phyloP scores from a whole-genome alignment of 345 rosid species.

The Capsella bursapastoris region DNA sequence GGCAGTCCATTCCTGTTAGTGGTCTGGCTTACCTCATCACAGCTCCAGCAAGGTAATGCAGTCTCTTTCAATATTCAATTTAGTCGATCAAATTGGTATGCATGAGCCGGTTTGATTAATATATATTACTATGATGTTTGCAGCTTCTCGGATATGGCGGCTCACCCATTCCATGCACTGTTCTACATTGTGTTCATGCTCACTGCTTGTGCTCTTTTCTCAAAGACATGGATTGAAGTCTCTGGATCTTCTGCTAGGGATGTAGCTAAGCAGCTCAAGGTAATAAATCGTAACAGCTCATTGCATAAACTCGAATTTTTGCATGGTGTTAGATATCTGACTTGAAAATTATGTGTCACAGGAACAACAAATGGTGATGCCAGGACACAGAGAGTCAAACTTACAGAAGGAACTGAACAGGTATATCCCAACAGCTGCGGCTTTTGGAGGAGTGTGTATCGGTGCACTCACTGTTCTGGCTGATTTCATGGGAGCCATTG shows the following conservation, averaged over 20 bases:
- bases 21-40: constrained; percentile 85
- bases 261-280: constrained; percentile 92
- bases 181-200: constrained; percentile 83
- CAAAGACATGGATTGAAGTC: constrained; percentile 93
- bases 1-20: constrained; percentile 79
- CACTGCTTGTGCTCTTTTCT: constrained; percentile 83
- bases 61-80: not conserved
- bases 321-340: not conserved
- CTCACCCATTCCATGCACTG: constrained; percentile 87
- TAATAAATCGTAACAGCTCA: constrained; percentile 18
- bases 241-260: constrained; percentile 87
- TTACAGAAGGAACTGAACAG: constrained; percentile 82
- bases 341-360: constrained; percentile 15
- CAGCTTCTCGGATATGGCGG: constrained; percentile 95
- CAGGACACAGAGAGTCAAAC: constrained; percentile 90
- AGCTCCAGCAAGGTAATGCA: constrained; percentile 74
- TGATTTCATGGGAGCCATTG: constrained; percentile 93
- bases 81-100: not conserved
- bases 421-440: constrained; percentile 92
- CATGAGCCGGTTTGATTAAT: constrained; percentile 4
- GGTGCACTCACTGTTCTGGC: constrained; percentile 85
- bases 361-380: constrained; percentile 99
- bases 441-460: constrained; percentile 85
- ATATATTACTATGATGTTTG: constrained; percentile 20
- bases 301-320: not conserved